Base-by-base conservation (phyloP, 805 yeast genomes). In the Suhomyces pyralidae region DNA sequence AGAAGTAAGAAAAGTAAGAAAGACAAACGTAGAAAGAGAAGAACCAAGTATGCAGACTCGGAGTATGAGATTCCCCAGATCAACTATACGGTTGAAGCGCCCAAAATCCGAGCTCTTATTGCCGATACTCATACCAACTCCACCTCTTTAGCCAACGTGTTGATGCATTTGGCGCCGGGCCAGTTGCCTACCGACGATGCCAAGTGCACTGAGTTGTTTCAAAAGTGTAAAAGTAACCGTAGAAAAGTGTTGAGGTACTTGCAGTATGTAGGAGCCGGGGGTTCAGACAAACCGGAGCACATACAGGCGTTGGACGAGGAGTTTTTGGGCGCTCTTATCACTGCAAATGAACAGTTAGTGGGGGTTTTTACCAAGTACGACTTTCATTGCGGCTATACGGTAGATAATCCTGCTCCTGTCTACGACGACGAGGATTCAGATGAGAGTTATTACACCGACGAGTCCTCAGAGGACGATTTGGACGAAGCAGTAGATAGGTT, bases 311-410 rank as follows among this genome's bases (percentile, higher is more conserved):
- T 74, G 63, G 84, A 84, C 53, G 97, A 92, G 57, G 96, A 90
- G 62, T 87, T 84, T 55, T 70, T 94, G 56, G 98, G 97, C n/a
- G 80, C 90, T 44, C 77, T 94, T 56, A 82, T 94, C 53, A 86
- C 83, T 60, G 96, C 97, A 45, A 94, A 94, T 65, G 99, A 94
- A 61, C 92, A 90, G 65, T 78, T 94, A 55, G 96, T 94, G 6
- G 73, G 74, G 3, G 86, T 91, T 0, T 78, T 94, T 61, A 82
- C 83, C 59, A 70, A 75, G 50, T 92, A 83, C 65, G 96, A 92
- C 53, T 78, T 79, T 46, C 62, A 67, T 67, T 74, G 72, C 67
- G 80, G 79, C 1, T 70, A 68, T 53, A 61, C 70, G 4, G 66
- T 51, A 3, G 84, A 58, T 56, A 74, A 54, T 68, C 82, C 58